These are phyloP conservation scores for Hericium rajendrae DNA, from an alignment of 768 basidiomycete species.

Conservation along the genomic window DNA sequence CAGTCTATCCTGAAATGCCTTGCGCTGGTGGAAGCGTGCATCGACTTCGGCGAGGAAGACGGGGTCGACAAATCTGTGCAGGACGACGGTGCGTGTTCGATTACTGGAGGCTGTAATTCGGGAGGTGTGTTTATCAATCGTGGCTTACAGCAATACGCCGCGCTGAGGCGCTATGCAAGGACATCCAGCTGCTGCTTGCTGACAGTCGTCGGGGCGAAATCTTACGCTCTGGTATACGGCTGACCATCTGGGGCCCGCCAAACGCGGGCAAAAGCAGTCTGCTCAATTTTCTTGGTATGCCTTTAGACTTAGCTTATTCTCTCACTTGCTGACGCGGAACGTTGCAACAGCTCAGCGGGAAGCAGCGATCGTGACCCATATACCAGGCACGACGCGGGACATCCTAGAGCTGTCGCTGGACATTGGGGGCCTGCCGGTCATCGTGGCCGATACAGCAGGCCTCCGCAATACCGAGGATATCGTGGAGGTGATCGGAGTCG, in stretches of 20 bases:
- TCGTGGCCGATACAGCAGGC: slow-evolving; percentile 82
- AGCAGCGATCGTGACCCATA: slow-evolving; percentile 80
- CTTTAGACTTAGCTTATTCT: neutral
- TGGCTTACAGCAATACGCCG: slow-evolving; percentile 40
- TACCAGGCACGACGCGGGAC: slow-evolving; percentile 87
- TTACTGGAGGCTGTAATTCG: neutral
- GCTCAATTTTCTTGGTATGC: slow-evolving; percentile 69
- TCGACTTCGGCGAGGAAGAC: slow-evolving; percentile 91
- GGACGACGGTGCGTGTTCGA: slow-evolving; percentile 44
- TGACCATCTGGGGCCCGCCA: slow-evolving; percentile 87
- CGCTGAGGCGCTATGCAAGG: slow-evolving; percentile 37
- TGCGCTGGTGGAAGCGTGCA: slow-evolving; percentile 77
- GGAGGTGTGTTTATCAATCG: neutral
- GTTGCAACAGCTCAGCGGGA: slow-evolving; percentile 62
- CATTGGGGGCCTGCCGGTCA: slow-evolving; percentile 77
- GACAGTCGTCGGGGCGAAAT: slow-evolving; percentile 79
- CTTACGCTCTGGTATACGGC: slow-evolving; percentile 67
- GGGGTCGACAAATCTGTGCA: slow-evolving; percentile 79
- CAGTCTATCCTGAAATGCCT: slow-evolving; percentile 53
- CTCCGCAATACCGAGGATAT: slow-evolving; percentile 57
- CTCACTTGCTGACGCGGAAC: neutral
- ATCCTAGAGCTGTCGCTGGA: slow-evolving; percentile 79
- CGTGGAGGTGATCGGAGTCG: slow-evolving; percentile 76
- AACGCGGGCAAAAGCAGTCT: slow-evolving; percentile 92
- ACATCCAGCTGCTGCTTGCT: slow-evolving; percentile 47